Conservation (phyloP, 495 filamentous ascomycete genomes). For the Aspergillus mulundensis region DNA sequence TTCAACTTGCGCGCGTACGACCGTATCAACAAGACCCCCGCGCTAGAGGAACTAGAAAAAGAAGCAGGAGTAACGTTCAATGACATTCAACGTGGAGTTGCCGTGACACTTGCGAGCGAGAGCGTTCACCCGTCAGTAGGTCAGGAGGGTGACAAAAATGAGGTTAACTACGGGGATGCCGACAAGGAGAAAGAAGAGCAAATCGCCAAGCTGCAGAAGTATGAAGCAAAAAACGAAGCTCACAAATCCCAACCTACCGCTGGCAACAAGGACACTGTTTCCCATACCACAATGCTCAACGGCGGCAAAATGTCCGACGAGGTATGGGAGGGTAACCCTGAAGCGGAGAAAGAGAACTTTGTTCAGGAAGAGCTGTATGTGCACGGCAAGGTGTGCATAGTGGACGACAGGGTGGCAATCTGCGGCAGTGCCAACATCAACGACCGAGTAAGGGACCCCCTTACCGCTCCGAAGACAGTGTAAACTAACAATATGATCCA, state of each 20-base stretch:
- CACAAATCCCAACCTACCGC: constrained; percentile 31
- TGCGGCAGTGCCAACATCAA: constrained; percentile 92
- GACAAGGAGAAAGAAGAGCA: constrained; percentile 36
- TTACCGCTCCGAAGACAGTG: neutral
- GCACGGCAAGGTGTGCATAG: constrained; percentile 84
- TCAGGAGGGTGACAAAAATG: constrained; percentile 44
- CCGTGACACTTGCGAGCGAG: constrained; percentile 78
- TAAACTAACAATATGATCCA: constrained; percentile 22
- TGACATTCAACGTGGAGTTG: constrained; percentile 79
- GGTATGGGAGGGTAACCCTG: constrained; percentile 63
- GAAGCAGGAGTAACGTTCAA: constrained; percentile 76
- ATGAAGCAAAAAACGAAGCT: constrained; percentile 54
- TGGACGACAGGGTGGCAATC: constrained; percentile 74
- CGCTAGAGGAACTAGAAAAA: constrained; percentile 65
- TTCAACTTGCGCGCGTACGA: constrained; percentile 92
- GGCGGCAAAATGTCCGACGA: constrained; percentile 63
- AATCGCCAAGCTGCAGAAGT: constrained; percentile 56
- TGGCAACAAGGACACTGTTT: constrained; percentile 63
- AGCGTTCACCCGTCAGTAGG: constrained; percentile 60
- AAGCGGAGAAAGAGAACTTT: constrained; percentile 78
- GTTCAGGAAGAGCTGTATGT: constrained; percentile 95
- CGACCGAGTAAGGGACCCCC: constrained; percentile 57
- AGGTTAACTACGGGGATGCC: constrained; percentile 34
- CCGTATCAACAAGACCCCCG: constrained; percentile 75
- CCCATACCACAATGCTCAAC: constrained; percentile 75